Base-by-base conservation (phyloP, 352 stramenopile genomes). In the Poterioochromonas sp. region DNA sequence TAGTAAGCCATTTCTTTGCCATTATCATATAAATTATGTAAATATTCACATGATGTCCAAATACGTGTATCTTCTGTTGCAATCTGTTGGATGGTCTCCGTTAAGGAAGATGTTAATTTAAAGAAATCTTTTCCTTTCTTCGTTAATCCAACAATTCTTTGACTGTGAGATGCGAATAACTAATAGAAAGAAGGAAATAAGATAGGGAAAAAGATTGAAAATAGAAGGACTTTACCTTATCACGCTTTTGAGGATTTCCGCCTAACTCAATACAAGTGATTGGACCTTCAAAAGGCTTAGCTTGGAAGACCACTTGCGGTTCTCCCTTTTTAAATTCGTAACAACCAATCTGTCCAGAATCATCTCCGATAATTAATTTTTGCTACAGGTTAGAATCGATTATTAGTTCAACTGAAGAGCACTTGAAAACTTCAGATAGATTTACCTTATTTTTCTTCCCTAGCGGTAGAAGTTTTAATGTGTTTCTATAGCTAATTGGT, bases 121-220 rank as follows among this genome's bases (percentile, higher is more conserved):
- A 84, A 84, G 32, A 84, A 84, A 39, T 82, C 81, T 64, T 84
- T 84, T 34, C 81, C 81, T 65, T 84, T 84, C 39, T 68, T 82
- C 39, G 63, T 84, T 0, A 82, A 64, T 12, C 79, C 81, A n/a
- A 79, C 53, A 22, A 84, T 64, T 51, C 47, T 43, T 26, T 77
- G 79, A 29, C 81, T 78, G 44, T 78, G 73, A 35, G 37, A 58
- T 22, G 32, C 18, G 29, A 69, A 78, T n/a, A 62, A 41, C 53
- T 76, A 76, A 51, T 29, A 22, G 40, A 76, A 51, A 18, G 40
- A 41, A 22, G 29, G 12, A 34, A 22, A 62, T 62, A 8, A 22
- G 12, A 29, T 12, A 29, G 8, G 29, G 22, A 64, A 62, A 49
- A 62, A 1, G 12, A 39, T 26, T 51, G 34, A 62, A 26, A 37